phyloP scores from a whole-genome alignment of 176 grass and related monocot genomes.

The Puya raimondii region DNA sequence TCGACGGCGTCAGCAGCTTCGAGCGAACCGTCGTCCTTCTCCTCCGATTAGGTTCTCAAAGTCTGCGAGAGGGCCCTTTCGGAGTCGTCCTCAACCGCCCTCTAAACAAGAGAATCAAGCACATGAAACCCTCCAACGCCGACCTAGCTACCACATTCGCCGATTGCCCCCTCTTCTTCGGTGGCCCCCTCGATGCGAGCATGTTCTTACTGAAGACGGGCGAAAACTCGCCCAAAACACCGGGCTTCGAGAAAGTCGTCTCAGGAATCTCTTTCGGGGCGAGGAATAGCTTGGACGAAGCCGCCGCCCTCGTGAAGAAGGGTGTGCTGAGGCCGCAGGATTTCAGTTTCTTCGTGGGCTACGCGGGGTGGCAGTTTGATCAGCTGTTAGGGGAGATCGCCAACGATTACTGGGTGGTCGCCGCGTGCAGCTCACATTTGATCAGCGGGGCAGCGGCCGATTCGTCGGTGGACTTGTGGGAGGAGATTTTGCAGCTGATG shows the following conservation, averaged over 20 bases:
- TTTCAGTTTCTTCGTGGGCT: slow-evolving; percentile 72
- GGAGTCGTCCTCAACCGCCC: slow-evolving; percentile 81
- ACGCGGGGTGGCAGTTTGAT: slow-evolving; percentile 68
- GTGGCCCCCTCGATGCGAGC: slow-evolving; percentile 65
- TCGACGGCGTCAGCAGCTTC: slow-evolving; percentile 57
- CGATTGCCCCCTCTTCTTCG: slow-evolving; percentile 62
- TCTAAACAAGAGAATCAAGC: slow-evolving; percentile 65
- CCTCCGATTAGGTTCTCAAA: slow-evolving; percentile 51
- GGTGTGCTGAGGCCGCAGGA: slow-evolving; percentile 38
- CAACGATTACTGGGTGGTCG: slow-evolving; percentile 65
- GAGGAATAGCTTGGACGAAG: slow-evolving; percentile 53
- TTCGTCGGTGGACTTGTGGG: slow-evolving; percentile 45
- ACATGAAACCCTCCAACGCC: slow-evolving; percentile 44
- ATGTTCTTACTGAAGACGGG: slow-evolving; percentile 53
- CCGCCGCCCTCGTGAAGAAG: slow-evolving; percentile 37
- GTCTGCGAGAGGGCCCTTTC: slow-evolving; percentile 49
- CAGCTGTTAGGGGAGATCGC: slow-evolving; percentile 76
- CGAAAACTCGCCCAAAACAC: slow-evolving; percentile 19
- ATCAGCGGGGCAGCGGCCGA: slow-evolving; percentile 19
- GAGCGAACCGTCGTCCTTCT: slow-evolving; percentile 76
- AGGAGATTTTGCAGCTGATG: slow-evolving; percentile 73
- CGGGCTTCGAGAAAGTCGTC: slow-evolving; percentile 64
- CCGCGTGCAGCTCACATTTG: slow-evolving; percentile 62
- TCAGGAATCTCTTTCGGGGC: slow-evolving; percentile 58
- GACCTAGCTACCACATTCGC: slow-evolving; percentile 38